phyloP scores from a whole-genome alignment of 768 basidiomycete species.

The Pleurotus sapidus region DNA sequence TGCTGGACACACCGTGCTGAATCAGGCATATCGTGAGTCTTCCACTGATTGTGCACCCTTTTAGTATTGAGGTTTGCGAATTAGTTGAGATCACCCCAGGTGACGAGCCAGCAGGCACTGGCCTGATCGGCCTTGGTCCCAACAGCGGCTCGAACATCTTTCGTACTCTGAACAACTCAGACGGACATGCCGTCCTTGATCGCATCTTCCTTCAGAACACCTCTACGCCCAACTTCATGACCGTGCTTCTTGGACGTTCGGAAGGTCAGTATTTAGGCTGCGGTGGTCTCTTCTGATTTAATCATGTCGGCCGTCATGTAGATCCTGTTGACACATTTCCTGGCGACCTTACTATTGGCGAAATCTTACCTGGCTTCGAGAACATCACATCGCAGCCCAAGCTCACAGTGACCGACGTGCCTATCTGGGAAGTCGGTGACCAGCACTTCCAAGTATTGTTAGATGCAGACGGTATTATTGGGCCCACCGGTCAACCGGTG shows the following conservation, averaged over 20 bases:
- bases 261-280: not conserved
- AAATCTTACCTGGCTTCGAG: constrained; percentile 16
- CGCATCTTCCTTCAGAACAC: constrained; percentile 20
- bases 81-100: constrained; percentile 10
- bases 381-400: constrained; percentile 14
- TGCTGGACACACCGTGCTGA: constrained; percentile 14
- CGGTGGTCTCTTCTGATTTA: not conserved
- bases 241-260: constrained; percentile 14
- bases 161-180: not conserved
- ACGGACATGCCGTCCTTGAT: constrained; percentile 17
- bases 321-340: constrained; percentile 1
- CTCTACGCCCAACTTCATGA: constrained; percentile 19
- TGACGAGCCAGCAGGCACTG: constrained; percentile 7
- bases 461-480: constrained; percentile 17
- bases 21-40: constrained; percentile 18
- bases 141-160: constrained; percentile 15
- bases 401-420: constrained; percentile 14
- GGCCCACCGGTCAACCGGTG: constrained; percentile 18
- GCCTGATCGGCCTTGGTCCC: constrained; percentile 21
- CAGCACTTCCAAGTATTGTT: constrained; percentile 17
- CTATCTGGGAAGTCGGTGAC: constrained; percentile 4
- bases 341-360: constrained; percentile 20
- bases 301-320: not conserved
- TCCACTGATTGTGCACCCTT: not conserved
- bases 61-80: not conserved